Conservation (phyloP, 805 yeast species). For the Priceomyces castillae region DNA sequence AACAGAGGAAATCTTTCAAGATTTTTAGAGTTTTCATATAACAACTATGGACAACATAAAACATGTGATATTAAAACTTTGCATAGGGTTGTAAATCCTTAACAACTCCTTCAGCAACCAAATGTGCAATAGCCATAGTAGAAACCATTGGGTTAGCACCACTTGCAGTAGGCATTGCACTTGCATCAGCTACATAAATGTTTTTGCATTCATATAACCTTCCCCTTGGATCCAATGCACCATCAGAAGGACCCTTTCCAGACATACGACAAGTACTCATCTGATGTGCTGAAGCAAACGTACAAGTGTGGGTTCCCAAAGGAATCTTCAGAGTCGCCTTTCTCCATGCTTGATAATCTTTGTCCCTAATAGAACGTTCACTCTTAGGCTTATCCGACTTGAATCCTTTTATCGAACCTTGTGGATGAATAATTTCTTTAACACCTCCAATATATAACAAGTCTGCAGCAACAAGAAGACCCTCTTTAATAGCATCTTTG, state of each 20-base stretch:
- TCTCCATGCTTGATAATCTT: conserved; percentile 42
- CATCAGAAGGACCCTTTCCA: conserved; percentile 43
- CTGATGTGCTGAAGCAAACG: conserved; percentile 52
- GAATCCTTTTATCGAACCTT: conserved; percentile 35
- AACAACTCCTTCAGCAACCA: conserved; percentile 37
- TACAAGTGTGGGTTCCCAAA: conserved; percentile 26
- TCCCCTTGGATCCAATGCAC: conserved; percentile 45
- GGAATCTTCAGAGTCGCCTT: conserved; percentile 23
- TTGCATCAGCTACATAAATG: conserved; percentile 49
- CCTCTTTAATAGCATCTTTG: conserved; percentile 35
- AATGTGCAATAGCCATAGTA: conserved; percentile 46
- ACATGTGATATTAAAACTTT: conserved; percentile 17
- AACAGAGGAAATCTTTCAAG: too few relatives aligned
- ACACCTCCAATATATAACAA: conserved; percentile 50
- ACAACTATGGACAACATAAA: too few relatives aligned
- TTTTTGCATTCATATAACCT: conserved; percentile 47
- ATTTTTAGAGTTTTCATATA: too few relatives aligned
- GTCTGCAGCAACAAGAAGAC: conserved; percentile 40
- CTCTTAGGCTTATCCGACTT: conserved; percentile 31
- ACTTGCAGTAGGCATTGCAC: conserved; percentile 50
- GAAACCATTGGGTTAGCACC: conserved; percentile 56
- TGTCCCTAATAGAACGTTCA: conserved; percentile 39
- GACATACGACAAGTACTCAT: conserved; percentile 52
- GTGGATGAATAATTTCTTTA: conserved; percentile 37
- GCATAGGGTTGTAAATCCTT: conserved; percentile 28